Conservation (phyloP, 495 filamentous ascomycete species). For the Penicillium roqueforti region DNA sequence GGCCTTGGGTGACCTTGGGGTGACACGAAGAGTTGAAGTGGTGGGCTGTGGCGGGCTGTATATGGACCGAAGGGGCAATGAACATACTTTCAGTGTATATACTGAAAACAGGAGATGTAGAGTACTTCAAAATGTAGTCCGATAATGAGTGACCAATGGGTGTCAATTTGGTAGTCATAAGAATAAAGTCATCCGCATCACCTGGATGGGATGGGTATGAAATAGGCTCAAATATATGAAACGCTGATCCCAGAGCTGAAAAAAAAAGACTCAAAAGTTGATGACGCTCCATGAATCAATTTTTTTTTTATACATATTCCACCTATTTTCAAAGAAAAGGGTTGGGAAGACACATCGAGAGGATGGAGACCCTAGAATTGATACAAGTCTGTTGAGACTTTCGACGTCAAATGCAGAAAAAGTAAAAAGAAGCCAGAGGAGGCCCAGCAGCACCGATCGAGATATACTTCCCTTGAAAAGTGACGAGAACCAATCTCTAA, state of each 20-base stretch:
- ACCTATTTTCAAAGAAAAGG: not conserved
- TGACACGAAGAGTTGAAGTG: not conserved
- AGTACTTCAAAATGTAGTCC: not conserved
- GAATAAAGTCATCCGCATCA: slow-evolving; percentile 7
- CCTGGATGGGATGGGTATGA: slow-evolving; percentile 6
- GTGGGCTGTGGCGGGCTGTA: not conserved
- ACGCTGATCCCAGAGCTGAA: not conserved
- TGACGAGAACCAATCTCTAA: slow-evolving; percentile 33
- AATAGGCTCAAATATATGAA: slow-evolving; percentile 2
- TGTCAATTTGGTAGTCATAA: slow-evolving; percentile 15
- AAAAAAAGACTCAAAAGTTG: not conserved
- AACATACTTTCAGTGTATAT: not conserved
- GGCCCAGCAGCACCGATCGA: not conserved
- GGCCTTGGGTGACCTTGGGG: not conserved
- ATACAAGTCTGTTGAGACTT: not conserved
- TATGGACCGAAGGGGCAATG: not conserved
- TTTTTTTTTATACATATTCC: slow-evolving; percentile 7
- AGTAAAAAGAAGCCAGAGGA: not conserved
- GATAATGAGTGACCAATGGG: not conserved
- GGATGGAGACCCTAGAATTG: not conserved
- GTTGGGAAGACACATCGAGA: not conserved
- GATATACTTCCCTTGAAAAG: slow-evolving; percentile 1
- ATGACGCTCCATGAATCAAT: not conserved
- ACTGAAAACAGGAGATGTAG: not conserved
- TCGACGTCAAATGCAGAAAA: not conserved